Evolutionary conservation across 1,139 yeast genomes (phyloP), one percentile per base, ranked within the genome.

Genomic region (Suhomyces yuchorum): DNA sequence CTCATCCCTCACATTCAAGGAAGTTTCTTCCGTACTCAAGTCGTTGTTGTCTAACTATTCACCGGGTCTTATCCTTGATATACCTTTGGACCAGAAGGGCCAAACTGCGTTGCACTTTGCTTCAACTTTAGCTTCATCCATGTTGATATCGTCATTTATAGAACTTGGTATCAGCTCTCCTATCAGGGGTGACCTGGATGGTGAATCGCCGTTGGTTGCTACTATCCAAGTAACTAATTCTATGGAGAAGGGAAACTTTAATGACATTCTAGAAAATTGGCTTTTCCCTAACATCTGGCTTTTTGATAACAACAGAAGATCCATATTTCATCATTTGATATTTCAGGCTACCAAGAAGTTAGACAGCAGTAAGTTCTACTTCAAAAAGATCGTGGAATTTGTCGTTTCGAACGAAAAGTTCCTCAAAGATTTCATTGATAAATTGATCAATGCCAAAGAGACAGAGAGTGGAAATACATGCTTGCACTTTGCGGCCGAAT

Each of bases 401-500:
- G 79, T 92, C 18, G 89, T 88, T 55, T 36, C 56, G 50, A 71
- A 72, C 51, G 73, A 81, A 41, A 70, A 78, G 42, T 72, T 78
- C 26, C 72, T 92, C 44, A 75, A 80, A n/a, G 77, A 82, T 56
- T 82, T 90, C 53, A 79, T 86, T 65, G 68, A 73, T 12, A 82
- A 82, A 40, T 77, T 91, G 46, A 82, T 91, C 23, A 89, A 92
- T 62, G 78, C 84, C 2, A 87, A 85, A 55, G 98, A 92, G 62
- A 75, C 82, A 44, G 59, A 57, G 18, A 85, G 85, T 56, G 99
- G 98, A 36, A 96, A 92, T 61, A 90, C 96, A 0, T 84, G 93
- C 47, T 73, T 93, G 50, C 96, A 92, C 63, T 81, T 91, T 51
- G 97, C 98, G 0, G 95, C 96, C 0, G 85, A 96, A 60, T 79